phyloP scores from a whole-genome alignment of 306 rosid species.

The Geum urbanum region DNA sequence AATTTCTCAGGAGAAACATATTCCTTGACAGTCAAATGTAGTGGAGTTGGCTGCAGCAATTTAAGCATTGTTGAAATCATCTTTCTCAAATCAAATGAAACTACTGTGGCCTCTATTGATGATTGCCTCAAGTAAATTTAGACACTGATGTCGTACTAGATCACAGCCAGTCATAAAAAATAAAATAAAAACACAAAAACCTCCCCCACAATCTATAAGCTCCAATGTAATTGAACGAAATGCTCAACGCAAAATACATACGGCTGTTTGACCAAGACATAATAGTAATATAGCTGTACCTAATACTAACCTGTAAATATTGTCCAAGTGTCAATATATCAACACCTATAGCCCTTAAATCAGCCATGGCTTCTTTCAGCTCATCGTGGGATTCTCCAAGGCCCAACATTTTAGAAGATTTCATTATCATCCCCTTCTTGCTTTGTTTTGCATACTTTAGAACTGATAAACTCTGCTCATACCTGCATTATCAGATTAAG shows the following conservation, averaged over 20 bases:
- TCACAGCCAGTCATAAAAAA: no score
- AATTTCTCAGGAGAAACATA: constrained; percentile 84
- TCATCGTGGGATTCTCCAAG: constrained; percentile 93
- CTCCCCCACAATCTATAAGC: no score
- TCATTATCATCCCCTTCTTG: constrained; percentile 88
- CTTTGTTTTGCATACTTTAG: constrained; percentile 69
- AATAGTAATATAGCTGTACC: not conserved
- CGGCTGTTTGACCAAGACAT: no score
- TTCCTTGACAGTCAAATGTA: constrained; percentile 93
- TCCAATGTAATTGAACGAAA: no score
- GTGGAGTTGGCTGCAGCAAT: constrained; percentile 85
- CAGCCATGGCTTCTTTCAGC: constrained; percentile 69
- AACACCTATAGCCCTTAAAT: constrained; percentile 77
- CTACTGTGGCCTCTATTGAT: not conserved
- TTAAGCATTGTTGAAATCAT: constrained; percentile 8
- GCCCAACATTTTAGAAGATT: constrained; percentile 94
- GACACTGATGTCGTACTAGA: not conserved
- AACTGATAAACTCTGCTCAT: constrained; percentile 81
- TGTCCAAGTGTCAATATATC: constrained; percentile 95
- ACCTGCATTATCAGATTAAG: constrained; percentile 48
- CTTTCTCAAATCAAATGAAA: not conserved
- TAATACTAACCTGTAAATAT: constrained; percentile 75
- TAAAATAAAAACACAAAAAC: no score
- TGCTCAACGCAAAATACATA: not conserved
- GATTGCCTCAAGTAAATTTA: not conserved